Evolutionary conservation across 306 rosid species (phyloP).

Genomic region (Castanea mollissima): DNA sequence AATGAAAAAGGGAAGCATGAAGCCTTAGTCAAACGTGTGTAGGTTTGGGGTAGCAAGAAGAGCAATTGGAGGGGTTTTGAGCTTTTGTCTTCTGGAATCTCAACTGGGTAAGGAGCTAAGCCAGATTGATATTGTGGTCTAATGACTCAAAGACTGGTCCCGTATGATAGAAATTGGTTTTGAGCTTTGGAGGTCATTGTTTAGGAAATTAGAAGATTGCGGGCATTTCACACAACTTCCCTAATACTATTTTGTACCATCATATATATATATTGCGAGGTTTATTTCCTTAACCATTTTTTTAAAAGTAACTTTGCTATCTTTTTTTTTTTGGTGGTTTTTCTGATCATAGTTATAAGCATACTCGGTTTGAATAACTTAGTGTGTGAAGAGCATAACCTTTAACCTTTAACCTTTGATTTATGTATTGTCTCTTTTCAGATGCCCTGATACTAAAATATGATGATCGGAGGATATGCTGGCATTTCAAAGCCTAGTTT

Average conservation of each 20-base stretch:
- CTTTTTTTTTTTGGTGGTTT: background rate
- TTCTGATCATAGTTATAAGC: background rate
- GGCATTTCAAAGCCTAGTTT: slow-evolving; percentile 55
- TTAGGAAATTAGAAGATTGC: background rate
- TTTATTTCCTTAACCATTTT: background rate
- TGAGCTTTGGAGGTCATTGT: background rate
- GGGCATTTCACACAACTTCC: background rate
- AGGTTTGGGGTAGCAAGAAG: no score
- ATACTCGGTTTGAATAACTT: background rate
- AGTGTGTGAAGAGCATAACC: background rate
- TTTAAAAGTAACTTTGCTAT: no score
- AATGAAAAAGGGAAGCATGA: background rate
- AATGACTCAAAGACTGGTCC: background rate
- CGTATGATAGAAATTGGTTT: background rate
- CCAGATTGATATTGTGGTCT: background rate
- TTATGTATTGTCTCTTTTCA: slow-evolving; percentile 30
- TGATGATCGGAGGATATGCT: slow-evolving; percentile 50
- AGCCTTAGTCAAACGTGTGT: background rate
- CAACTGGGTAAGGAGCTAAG: background rate
- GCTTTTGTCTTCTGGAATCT: background rate
- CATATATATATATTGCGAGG: background rate
- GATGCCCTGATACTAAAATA: slow-evolving; percentile 38
- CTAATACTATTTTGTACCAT: background rate
- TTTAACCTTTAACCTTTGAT: background rate
- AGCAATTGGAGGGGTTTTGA: no score